A percentile compares a stretch with the other conserved stretches of the same genome.
Conservation (phyloP, 192 early-diverging fungal genomes). For the Backusella australiensis region DNA sequence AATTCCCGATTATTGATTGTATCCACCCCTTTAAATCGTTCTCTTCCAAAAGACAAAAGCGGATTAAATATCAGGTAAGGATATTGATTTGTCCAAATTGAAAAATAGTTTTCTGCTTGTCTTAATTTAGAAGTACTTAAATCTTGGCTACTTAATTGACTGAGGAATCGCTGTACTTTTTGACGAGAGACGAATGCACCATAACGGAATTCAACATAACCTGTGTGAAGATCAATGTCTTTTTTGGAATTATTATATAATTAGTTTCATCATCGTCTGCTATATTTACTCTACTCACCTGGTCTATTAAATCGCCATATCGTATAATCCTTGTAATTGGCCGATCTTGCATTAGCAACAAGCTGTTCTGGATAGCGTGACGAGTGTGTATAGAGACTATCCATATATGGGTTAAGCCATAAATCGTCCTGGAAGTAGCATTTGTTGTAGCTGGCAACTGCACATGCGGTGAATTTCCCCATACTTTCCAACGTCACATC, state of each 20-base stretch:
- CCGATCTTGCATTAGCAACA: conserved; percentile 48
- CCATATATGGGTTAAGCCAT: conserved; percentile 55
- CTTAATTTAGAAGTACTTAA: conserved; percentile 39
- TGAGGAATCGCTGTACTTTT: conserved; percentile 46
- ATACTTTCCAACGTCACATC: conserved; percentile 50
- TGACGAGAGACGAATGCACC: conserved; percentile 46
- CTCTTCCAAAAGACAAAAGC: conserved; percentile 42
- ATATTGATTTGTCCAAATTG: conserved; percentile 57
- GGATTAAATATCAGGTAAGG: conserved; percentile 53
- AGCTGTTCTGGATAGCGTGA: conserved; percentile 43
- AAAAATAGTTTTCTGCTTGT: conserved; percentile 53
- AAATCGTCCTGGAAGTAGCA: conserved; percentile 61
- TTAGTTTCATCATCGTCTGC: not conserved
- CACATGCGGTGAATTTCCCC: conserved; percentile 40
- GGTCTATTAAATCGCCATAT: conserved; percentile 52
- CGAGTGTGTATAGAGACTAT: conserved; percentile 54
- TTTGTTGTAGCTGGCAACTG: conserved; percentile 44
- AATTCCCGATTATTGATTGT: conserved; percentile 49
- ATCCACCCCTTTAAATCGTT: conserved; percentile 43
- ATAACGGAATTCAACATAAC: conserved; percentile 53
- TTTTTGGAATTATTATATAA: not conserved
- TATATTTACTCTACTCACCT: conserved; percentile 19
- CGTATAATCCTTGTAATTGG: conserved; percentile 46
- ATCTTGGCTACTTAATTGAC: conserved; percentile 39
- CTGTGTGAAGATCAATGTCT: conserved; percentile 40